Percentiles rank a stretch among this genome's conserved stretches.
Evolutionary conservation across 2,329 filamentous ascomycete genomes (phyloP).

Genomic region (Claviceps cyperi): DNA sequence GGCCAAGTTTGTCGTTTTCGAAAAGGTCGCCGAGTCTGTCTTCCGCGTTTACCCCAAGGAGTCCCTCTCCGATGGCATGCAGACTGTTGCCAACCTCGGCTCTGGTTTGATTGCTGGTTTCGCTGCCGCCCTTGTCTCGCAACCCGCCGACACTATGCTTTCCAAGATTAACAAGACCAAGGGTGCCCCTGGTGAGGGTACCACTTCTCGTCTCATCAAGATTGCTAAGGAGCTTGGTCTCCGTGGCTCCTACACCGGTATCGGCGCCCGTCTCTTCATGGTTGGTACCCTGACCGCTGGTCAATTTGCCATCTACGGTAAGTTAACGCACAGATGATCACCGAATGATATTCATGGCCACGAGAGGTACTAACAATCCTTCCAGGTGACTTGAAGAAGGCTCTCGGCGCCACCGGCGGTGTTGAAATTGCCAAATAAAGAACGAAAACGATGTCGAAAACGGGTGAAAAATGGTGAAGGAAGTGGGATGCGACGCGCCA

Average conservation of each 20-base stretch:
- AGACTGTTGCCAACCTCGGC: constrained; percentile 69
- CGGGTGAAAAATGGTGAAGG: not conserved
- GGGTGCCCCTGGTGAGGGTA: constrained; percentile 75
- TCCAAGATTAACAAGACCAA: constrained; percentile 95
- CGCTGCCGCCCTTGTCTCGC: constrained; percentile 73
- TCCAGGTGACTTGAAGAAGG: constrained; percentile 47
- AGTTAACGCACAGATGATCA: not conserved
- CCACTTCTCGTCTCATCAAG: constrained; percentile 68
- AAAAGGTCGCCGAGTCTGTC: constrained; percentile 68
- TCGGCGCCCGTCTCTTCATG: constrained; percentile 53
- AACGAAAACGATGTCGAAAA: not conserved
- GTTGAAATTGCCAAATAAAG: constrained; percentile 14
- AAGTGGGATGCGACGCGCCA: not conserved
- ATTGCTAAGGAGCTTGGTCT: constrained; percentile 76
- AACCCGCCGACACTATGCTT: constrained; percentile 88
- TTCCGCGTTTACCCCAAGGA: constrained; percentile 59
- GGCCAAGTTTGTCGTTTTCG: constrained; percentile 89
- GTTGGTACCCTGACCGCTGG: constrained; percentile 61
- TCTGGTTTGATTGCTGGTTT: constrained; percentile 47
- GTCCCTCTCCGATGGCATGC: constrained; percentile 48
- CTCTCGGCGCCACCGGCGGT: constrained; percentile 23
- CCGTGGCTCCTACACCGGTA: constrained; percentile 64
- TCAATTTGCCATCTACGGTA: constrained; percentile 76
- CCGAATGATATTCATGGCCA: not conserved
- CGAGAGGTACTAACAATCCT: not conserved